Evolutionary conservation across 2,329 filamentous ascomycete species (phyloP), one percentile per base, ranked within the genome.

Genomic region (Penicillium oxalicum): DNA sequence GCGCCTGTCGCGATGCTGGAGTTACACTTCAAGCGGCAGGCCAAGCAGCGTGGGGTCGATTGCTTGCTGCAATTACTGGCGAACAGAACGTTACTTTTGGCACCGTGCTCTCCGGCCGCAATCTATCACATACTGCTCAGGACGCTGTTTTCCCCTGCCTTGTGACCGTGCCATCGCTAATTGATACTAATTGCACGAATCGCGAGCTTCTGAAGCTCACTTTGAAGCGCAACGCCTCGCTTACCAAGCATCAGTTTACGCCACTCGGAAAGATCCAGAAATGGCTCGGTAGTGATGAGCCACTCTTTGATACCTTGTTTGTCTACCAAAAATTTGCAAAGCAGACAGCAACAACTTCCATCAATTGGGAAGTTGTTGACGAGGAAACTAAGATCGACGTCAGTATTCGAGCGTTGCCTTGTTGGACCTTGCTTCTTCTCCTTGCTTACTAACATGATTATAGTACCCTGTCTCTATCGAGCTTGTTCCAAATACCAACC

Each of bases 271-370:
- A 81, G 28, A 84, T 95, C 8, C 88, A 94, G 59, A 81, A 78
- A 43, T 85, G 84, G 77, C 75, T 88, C 0, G 76, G 80, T 49
- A 73, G 83, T 0, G 80, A 84, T 25, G 77, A 80, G 5, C 72
- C 78, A 0, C 74, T 93, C 0, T 95, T 96, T 57, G 90, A 96
- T 61, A 91, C 89, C 0, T 74, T 96, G 1, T 81, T 96, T 50
- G 86, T 88, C 0, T 91, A 90, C 61, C 91, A 95, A 61, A 88
- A 87, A 55, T 61, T 74, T 49, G 56, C 69, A 44, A 45, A 47
- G 12, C 13, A 33, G 47, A 50, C 33, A 41, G 51, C 57, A 2
- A 44, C 57, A 2, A 45, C 57, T 12, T 48, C 64, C 1, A 38
- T 62, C 3, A 70, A 75, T 0, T 94, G 87, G 85, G 71, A 72